A percentile compares a stretch with the other conserved stretches of the same genome.
These are phyloP conservation scores for Crithidia sp. DNA, from an alignment of 208 protist species.

Conservation along the genomic window DNA sequence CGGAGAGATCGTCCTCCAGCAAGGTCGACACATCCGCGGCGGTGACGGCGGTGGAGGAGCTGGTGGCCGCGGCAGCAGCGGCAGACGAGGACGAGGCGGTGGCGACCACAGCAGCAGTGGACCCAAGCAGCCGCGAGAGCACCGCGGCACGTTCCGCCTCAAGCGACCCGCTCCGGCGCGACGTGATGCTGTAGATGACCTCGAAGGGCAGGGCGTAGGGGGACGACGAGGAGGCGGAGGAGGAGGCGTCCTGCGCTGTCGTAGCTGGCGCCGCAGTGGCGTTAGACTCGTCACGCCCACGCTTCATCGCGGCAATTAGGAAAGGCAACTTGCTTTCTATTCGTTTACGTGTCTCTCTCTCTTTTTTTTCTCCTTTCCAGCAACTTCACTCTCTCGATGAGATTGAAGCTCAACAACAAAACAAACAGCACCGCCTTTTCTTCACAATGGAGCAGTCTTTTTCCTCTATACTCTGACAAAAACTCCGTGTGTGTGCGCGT, in stretches of 20 bases:
- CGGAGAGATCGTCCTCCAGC: conserved; percentile 31
- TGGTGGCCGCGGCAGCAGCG: background rate
- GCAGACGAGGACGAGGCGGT: background rate
- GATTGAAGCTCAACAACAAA: too few species aligned
- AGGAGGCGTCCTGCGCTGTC: background rate
- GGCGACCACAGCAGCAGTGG: background rate
- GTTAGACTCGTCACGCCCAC: conserved; percentile 18
- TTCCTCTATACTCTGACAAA: too few species aligned
- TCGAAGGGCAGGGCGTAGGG: conserved; percentile 32
- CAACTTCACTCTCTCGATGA: too few species aligned
- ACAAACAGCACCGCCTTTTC: too few species aligned
- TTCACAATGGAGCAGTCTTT: too few species aligned
- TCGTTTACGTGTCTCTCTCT: too few species aligned
- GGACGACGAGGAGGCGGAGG: conserved; percentile 17
- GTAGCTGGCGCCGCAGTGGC: background rate
- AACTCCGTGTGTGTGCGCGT: too few species aligned
- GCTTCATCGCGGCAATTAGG: conserved; percentile 16
- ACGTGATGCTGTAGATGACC: conserved; percentile 34
- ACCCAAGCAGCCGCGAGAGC: conserved; percentile 23
- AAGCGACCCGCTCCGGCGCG: conserved; percentile 31
- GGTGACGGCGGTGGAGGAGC: background rate
- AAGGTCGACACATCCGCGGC: conserved; percentile 26
- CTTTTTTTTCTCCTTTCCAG: too few species aligned
- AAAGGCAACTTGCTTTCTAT: background rate
- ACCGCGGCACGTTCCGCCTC: conserved; percentile 38